Conservation (phyloP, 176 grass and related monocot species). For the Musa itinerans region DNA sequence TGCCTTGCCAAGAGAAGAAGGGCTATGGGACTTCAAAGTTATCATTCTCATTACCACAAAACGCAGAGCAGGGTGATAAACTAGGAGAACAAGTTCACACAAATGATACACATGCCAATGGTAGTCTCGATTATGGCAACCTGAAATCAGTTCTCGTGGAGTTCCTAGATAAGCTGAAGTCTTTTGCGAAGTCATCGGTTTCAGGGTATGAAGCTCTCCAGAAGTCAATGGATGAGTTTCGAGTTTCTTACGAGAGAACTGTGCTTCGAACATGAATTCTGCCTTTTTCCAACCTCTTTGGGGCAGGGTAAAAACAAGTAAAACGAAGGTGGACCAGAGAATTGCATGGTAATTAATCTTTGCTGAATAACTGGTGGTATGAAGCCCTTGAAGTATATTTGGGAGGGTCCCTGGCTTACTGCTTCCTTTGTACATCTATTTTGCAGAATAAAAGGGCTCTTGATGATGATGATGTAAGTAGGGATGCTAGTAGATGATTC, state of each 20-base stretch:
- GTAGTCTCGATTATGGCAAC: slow-evolving; percentile 24
- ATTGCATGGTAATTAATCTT: neutral
- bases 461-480: neutral
- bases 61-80: slow-evolving; percentile 22
- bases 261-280: neutral
- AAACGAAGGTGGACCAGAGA: neutral
- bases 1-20: slow-evolving; percentile 74
- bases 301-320: neutral
- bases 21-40: slow-evolving; percentile 37
- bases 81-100: slow-evolving; percentile 12
- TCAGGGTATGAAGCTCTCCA: slow-evolving; percentile 40
- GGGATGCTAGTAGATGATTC: neutral
- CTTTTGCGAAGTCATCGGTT: slow-evolving; percentile 45
- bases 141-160: slow-evolving; percentile 50
- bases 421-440: neutral
- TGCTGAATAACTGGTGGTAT: neutral
- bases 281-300: neutral
- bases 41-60: slow-evolving; percentile 36
- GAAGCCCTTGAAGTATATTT: neutral
- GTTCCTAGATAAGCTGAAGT: slow-evolving; percentile 46
- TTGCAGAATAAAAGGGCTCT: neutral
- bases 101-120: slow-evolving; percentile 32
- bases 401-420: neutral
- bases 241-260: slow-evolving; percentile 26
- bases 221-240: slow-evolving; percentile 26